These are phyloP conservation scores for Penicillium crystallinum DNA, from an alignment of 495 filamentous ascomycete species.

Conservation along the genomic window DNA sequence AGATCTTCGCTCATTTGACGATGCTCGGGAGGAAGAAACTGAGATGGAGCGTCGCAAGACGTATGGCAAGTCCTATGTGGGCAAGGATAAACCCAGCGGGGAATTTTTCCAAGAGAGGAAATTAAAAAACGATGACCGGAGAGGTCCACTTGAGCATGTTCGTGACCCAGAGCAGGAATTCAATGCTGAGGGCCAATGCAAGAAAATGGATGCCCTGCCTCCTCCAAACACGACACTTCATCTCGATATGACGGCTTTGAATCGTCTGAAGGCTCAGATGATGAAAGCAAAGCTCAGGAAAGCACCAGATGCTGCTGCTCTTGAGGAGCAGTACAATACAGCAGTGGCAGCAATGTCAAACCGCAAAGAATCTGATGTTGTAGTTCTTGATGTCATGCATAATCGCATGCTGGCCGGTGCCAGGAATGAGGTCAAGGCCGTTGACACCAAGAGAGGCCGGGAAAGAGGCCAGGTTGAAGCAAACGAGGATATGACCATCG, in stretches of 20 bases:
- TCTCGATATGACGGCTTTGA: conserved; percentile 74
- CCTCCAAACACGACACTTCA: conserved; percentile 39
- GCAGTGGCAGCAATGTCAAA: conserved; percentile 59
- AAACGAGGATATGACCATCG: conserved; percentile 93
- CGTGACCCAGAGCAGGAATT: conserved; percentile 37
- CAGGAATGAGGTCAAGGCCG: conserved; percentile 64
- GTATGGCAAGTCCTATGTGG: conserved; percentile 82
- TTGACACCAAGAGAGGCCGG: conserved; percentile 70
- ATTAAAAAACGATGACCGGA: conserved; percentile 43
- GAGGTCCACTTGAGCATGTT: conserved; percentile 25
- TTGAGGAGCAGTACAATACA: conserved; percentile 81
- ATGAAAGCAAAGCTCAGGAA: conserved; percentile 87
- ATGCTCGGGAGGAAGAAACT: conserved; percentile 90
- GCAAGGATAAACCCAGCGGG: conserved; percentile 83
- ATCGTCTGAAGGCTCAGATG: conserved; percentile 84
- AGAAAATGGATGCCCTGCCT: conserved; percentile 36
- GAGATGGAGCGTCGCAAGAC: conserved; percentile 79
- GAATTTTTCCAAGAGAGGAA: conserved; percentile 78
- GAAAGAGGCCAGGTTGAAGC: conserved; percentile 77
- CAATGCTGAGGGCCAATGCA: conserved; percentile 40
- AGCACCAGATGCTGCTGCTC: conserved; percentile 62
- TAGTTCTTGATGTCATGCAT: conserved; percentile 82
- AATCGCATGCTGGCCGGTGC: conserved; percentile 78
- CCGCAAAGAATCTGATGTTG: conserved; percentile 55
- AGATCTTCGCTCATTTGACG: conserved; percentile 78